A percentile compares a stretch with the other conserved stretches of the same genome.
Conservation (phyloP, 331 rosid genomes). For the Acacia pycnantha region DNA sequence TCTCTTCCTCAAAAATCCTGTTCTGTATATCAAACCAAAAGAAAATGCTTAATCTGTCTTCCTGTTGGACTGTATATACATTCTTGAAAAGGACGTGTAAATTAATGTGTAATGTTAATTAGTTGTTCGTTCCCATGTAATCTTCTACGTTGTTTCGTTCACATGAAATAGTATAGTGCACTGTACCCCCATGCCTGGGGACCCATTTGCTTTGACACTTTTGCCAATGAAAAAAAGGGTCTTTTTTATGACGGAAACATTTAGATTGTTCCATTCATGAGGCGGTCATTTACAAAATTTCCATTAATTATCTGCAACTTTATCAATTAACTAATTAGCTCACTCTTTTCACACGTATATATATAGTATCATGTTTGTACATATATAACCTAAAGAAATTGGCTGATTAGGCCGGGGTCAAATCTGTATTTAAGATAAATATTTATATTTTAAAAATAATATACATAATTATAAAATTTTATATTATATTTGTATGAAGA, state of each 20-base stretch:
- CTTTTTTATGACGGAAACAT: neutral
- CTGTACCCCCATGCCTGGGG: neutral
- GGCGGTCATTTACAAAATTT: neutral
- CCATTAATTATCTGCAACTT: neutral
- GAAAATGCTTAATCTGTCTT: neutral
- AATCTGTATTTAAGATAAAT: too few relatives aligned
- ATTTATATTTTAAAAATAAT: too few relatives aligned
- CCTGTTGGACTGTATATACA: neutral
- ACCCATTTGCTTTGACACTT: neutral
- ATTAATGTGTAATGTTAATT: neutral
- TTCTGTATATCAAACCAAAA: conserved; percentile 1
- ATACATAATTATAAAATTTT: too few relatives aligned
- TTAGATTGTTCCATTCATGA: neutral
- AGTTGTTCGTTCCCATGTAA: neutral
- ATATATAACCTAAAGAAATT: neutral
- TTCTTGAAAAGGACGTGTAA: neutral
- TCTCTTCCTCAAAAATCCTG: neutral
- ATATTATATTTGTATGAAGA: too few relatives aligned
- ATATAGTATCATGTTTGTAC: neutral
- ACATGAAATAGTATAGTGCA: neutral
- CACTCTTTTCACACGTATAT: neutral
- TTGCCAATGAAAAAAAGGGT: too few relatives aligned
- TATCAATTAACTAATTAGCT: neutral
- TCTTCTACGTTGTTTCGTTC: neutral
- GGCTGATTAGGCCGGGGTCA: neutral